Conservation (phyloP, 1,284 basidiomycete genomes). For the Hypsizygus ulmarius region DNA sequence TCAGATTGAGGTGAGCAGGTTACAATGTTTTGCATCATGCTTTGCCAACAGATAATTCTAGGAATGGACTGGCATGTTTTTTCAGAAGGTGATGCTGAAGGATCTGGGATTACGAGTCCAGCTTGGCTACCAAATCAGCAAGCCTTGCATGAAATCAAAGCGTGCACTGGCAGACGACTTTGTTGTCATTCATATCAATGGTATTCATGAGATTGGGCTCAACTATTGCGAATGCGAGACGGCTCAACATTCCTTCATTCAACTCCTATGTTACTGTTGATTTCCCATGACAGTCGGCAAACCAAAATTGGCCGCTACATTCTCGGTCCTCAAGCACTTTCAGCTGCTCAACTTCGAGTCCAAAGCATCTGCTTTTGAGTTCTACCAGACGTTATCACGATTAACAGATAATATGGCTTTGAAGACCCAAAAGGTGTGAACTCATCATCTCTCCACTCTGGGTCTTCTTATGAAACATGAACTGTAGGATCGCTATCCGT, state of each 20-base stretch:
- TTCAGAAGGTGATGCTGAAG: constrained; percentile 23
- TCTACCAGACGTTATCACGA: constrained; percentile 20
- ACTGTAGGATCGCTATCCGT: constrained; percentile 10
- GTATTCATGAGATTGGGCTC: constrained; percentile 30
- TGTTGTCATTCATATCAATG: constrained; percentile 28
- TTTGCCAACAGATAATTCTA: constrained; percentile 10
- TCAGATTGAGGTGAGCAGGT: constrained; percentile 10
- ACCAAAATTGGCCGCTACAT: constrained; percentile 27
- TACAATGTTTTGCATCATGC: background rate
- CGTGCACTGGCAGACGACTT: constrained; percentile 20
- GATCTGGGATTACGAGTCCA: constrained; percentile 24
- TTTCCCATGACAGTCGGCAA: constrained; percentile 22
- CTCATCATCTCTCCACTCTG: background rate
- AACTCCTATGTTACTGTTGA: constrained; percentile 27
- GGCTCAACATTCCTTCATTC: constrained; percentile 10
- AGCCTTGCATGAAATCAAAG: constrained; percentile 15
- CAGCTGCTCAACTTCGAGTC: constrained; percentile 28
- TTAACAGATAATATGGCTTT: constrained; percentile 27
- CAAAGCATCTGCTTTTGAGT: constrained; percentile 26
- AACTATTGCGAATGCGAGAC: constrained; percentile 32
- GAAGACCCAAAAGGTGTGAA: background rate
- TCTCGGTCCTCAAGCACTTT: constrained; percentile 22
- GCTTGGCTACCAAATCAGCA: constrained; percentile 23
- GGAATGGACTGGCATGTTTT: constrained; percentile 22
- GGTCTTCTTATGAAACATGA: background rate